Conservation (phyloP, 192 early-diverging fungal species). For the Coemansia sp. region DNA sequence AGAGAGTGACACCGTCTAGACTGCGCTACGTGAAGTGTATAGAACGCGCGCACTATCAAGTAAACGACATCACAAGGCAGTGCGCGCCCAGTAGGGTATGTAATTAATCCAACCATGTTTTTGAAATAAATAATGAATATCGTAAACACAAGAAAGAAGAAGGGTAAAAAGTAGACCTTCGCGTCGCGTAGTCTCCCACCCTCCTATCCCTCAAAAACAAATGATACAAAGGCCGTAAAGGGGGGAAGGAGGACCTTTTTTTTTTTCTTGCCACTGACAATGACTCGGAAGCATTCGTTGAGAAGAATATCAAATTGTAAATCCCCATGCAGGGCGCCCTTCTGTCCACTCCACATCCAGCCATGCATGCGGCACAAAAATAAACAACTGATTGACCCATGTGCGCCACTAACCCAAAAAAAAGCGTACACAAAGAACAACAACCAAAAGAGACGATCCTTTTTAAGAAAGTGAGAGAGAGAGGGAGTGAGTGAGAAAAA, state of each 20-base stretch:
- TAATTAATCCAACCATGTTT: neutral
- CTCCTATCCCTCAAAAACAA: neutral
- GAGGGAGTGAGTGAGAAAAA: neutral
- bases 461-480: neutral
- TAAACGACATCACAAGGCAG: slow-evolving; percentile 17
- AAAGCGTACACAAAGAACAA: neutral
- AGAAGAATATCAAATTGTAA: neutral
- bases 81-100: neutral
- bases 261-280: neutral
- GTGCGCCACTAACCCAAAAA: neutral
- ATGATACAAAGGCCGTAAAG: neutral
- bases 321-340: neutral
- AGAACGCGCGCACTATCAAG: slow-evolving; percentile 17
- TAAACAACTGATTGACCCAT: neutral
- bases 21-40: neutral
- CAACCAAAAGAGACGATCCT: neutral
- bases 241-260: neutral
- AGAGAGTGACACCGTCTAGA: neutral
- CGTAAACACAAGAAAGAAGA: neutral
- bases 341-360: neutral
- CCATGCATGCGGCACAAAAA: neutral
- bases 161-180: neutral
- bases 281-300: neutral
- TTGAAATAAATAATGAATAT: neutral
- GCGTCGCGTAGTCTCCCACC: neutral